Evolutionary conservation across 1,139 yeast species (phyloP).

Genomic region (Meyerozyma sp.): DNA sequence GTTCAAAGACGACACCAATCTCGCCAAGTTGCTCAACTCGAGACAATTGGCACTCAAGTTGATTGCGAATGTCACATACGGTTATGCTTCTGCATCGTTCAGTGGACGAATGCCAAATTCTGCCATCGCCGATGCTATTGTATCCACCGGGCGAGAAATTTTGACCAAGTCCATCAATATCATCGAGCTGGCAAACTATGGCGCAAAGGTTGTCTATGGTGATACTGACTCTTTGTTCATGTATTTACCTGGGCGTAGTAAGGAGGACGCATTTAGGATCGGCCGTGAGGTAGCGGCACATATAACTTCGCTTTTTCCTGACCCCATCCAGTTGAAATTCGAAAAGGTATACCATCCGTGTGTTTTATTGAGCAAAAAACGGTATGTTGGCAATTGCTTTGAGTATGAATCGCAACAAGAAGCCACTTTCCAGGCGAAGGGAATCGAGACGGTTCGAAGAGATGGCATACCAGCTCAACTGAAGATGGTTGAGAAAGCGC

Average conservation of each 20-base stretch:
- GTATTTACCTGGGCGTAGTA: constrained; percentile 77
- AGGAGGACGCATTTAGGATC: constrained; percentile 67
- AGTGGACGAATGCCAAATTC: constrained; percentile 98
- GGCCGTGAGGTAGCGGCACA: constrained; percentile 66
- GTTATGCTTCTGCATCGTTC: constrained; percentile 89
- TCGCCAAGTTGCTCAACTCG: constrained; percentile 59
- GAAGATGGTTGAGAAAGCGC: constrained; percentile 67
- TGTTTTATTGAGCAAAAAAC: constrained; percentile 73
- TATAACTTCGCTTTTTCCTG: constrained; percentile 68
- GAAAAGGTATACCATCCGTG: constrained; percentile 92
- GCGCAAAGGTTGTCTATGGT: constrained; percentile 93
- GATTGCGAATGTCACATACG: constrained; percentile 93
- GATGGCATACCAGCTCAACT: constrained; percentile 95
- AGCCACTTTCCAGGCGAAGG: constrained; percentile 89
- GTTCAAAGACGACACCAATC: constrained; percentile 37
- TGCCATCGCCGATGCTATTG: constrained; percentile 92
- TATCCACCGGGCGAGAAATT: constrained; percentile 84
- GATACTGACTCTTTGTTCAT: constrained; percentile 94
- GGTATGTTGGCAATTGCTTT: constrained; percentile 82
- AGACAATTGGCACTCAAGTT: constrained; percentile 83
- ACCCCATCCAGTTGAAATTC: constrained; percentile 77
- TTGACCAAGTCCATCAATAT: constrained; percentile 62
- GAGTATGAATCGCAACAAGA: constrained; percentile 49
- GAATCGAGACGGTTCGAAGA: constrained; percentile 88
- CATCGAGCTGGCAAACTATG: constrained; percentile 63